Conservation (phyloP, 208 protist species). For the Trypanosomatidae sp. region DNA sequence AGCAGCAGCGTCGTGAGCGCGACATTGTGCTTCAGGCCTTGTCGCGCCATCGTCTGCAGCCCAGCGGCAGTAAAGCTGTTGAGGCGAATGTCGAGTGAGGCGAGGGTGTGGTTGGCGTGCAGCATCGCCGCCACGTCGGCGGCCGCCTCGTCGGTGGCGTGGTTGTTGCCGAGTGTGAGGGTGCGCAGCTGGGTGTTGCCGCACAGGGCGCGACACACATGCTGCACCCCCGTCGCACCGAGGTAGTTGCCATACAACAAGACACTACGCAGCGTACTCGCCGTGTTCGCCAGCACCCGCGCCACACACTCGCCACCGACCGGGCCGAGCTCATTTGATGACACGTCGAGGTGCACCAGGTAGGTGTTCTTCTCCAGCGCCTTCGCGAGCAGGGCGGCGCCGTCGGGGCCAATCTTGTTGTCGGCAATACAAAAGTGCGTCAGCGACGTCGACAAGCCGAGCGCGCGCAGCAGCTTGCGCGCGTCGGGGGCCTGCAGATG, state of each 20-base stretch:
- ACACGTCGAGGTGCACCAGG: conserved; percentile 72
- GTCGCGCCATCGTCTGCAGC: conserved; percentile 21
- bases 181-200: conserved; percentile 40
- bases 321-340: conserved; percentile 73
- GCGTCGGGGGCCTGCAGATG: conserved; percentile 31
- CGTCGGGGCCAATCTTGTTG: conserved; percentile 79
- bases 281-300: conserved; percentile 29
- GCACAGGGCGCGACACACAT: conserved; percentile 34
- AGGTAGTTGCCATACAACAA: conserved; percentile 76
- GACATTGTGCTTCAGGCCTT: conserved; percentile 60
- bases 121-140: conserved; percentile 54
- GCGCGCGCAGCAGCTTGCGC: conserved; percentile 57
- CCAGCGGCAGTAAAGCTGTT: conserved; percentile 55
- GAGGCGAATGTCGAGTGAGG: conserved; percentile 60
- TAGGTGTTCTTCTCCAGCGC: conserved; percentile 76
- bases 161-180: conserved; percentile 71
- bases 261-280: conserved; percentile 24
- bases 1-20: conserved; percentile 34
- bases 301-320: conserved; percentile 48
- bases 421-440: conserved; percentile 34
- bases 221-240: conserved; percentile 20
- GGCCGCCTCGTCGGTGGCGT: conserved; percentile 54
- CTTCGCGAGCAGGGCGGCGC: conserved; percentile 35
- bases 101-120: conserved; percentile 46
- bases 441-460: conserved; percentile 53